A percentile compares a stretch with the other conserved stretches of the same genome.
These are phyloP conservation scores for Fomitiporia mediterranea DNA, from an alignment of 1,284 basidiomycete species.

Conservation along the genomic window DNA sequence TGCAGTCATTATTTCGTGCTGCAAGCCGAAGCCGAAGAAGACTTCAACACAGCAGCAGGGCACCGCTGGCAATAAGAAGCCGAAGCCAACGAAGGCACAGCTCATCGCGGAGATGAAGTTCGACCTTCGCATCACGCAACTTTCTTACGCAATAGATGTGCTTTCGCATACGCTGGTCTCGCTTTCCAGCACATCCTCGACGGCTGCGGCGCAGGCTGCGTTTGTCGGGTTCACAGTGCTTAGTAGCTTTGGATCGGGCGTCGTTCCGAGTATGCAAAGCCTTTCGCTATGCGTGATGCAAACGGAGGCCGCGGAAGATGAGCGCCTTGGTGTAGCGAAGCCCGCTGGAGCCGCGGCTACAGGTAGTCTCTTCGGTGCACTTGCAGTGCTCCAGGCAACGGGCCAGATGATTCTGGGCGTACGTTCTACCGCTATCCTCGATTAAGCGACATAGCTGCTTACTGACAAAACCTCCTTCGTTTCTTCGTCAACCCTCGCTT, in stretches of 20 bases:
- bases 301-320: slow-evolving; percentile 39
- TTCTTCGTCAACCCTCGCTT: background rate
- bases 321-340: slow-evolving; percentile 12
- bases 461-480: background rate
- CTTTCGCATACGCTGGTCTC: slow-evolving; percentile 57
- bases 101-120: slow-evolving; percentile 63
- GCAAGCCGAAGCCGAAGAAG: slow-evolving; percentile 39
- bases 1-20: slow-evolving; percentile 40
- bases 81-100: slow-evolving; percentile 43
- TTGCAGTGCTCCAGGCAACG: slow-evolving; percentile 60
- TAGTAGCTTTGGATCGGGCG: slow-evolving; percentile 55
- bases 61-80: slow-evolving; percentile 23
- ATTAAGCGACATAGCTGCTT: background rate
- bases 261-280: slow-evolving; percentile 63
- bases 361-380: slow-evolving; percentile 62
- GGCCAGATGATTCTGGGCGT: slow-evolving; percentile 68
- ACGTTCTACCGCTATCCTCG: slow-evolving; percentile 27
- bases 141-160: slow-evolving; percentile 61
- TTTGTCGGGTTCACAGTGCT: slow-evolving; percentile 56
- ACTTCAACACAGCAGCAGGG: slow-evolving; percentile 18
- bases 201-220: slow-evolving; percentile 38
- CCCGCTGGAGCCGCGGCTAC: slow-evolving; percentile 31
- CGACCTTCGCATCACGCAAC: slow-evolving; percentile 56
- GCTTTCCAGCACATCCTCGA: slow-evolving; percentile 37
- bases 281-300: slow-evolving; percentile 66